Evolutionary conservation across 345 rosid genomes (phyloP), one percentile per base, ranked within the genome.

Genomic region (Populus alba): DNA sequence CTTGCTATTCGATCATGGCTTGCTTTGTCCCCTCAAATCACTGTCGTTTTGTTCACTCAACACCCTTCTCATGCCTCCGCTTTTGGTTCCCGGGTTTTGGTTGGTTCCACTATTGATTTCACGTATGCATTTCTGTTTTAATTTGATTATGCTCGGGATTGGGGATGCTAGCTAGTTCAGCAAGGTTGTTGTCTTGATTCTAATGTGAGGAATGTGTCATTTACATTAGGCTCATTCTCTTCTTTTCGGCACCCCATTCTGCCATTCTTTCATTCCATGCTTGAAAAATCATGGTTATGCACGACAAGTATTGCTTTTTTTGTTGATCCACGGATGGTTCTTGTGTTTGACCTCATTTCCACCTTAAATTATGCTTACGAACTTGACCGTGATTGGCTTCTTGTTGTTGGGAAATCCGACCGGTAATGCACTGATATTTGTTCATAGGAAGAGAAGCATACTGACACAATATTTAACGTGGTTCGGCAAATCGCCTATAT

Each of bases 191-290:
- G 7, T 55, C 11, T 55, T 55, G 61, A 20, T 55, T 55, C 61
- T 55, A 55, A 2, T 22, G n/a, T 8, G 61, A 55, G 12, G 61
- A 55, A 7, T 55, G 22, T 55, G 75, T 29, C 68, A 7, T 45
- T 43, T 27, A 9, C 49, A 20, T 69, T 8, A 22, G 61, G 11
- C 17, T 55, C 29, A 29, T 65, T 10, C 12, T 29, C 43, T 68
- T 49, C 53, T 18, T 47, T 55, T 71, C 49, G 70, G 94, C n/a
- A 91, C 88, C 79, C 97, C 97, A 4, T 96, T 90, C 80, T 75
- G 91, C 97, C 97, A 4, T 96, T 90, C 80, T 75, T 92, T 78
- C 98, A 96, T 84, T 92, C 99, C 63, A 90, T 96, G 95, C 80
- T 92, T 72, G 97, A 88, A 35, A 93, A 89, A 80, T 86, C 84